These are phyloP conservation scores for Tubosaeta sp. DNA, from an alignment of 768 basidiomycete species.

Conservation along the genomic window DNA sequence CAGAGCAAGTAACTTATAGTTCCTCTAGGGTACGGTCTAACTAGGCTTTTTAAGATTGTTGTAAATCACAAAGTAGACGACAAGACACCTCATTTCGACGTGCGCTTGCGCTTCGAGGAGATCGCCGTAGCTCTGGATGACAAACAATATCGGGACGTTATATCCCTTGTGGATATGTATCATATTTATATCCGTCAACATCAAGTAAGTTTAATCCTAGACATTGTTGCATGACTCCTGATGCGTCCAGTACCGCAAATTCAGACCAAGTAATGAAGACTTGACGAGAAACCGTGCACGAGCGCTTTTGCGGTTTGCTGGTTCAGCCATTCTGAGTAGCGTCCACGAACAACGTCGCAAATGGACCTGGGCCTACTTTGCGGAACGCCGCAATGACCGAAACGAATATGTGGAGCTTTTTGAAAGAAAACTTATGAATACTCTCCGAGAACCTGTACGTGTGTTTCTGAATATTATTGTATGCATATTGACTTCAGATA, in stretches of 20 bases:
- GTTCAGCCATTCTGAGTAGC: conserved; percentile 71
- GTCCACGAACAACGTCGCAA: conserved; percentile 77
- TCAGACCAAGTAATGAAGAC: conserved; percentile 62
- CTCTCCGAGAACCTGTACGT: conserved; percentile 53
- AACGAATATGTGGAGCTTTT: conserved; percentile 81
- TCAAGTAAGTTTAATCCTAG: conserved; percentile 46
- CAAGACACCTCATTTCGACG: conserved; percentile 79
- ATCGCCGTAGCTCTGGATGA: conserved; percentile 90
- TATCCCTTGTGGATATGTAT: conserved; percentile 93
- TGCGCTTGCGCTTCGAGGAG: conserved; percentile 85
- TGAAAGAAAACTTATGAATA: conserved; percentile 62
- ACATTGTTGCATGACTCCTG: conserved; percentile 3
- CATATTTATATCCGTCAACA: conserved; percentile 87
- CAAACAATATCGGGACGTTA: conserved; percentile 89
- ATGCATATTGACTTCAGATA: conserved; percentile 21
- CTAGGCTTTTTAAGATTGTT: conserved; percentile 48
- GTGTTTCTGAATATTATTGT: neutral
- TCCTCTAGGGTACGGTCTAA: conserved; percentile 1
- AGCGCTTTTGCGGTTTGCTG: conserved; percentile 76
- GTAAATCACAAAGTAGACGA: conserved; percentile 77
- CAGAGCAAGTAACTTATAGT: conserved; percentile 46
- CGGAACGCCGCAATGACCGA: conserved; percentile 82
- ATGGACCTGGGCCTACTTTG: conserved; percentile 93
- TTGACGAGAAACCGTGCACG: conserved; percentile 55
- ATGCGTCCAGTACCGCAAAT: conserved; percentile 64